Evolutionary conservation across 2,329 filamentous ascomycete genomes (phyloP), one percentile per base, ranked within the genome.

Genomic region (Penicillium oxalicum): DNA sequence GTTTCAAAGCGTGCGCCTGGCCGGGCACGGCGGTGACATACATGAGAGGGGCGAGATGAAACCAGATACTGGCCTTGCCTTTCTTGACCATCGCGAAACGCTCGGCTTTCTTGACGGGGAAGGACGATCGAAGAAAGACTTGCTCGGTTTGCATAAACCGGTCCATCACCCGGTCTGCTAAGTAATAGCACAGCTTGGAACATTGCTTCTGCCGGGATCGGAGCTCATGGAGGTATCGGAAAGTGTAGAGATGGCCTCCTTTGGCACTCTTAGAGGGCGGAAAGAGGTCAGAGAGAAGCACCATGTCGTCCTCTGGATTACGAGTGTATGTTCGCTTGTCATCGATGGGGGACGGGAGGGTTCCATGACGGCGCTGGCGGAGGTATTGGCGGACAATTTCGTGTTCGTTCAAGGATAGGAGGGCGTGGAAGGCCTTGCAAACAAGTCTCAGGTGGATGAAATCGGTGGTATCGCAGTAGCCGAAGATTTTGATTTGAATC

Each of bases 281-380:
- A 42, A 73, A 73, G 6, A 73, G 57, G 51, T 73, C 70, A 9
- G 70, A 72, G 12, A 73, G 57, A 25, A 73, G 63, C 34, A 73
- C 65, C 33, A 71, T 69, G 58, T 73, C 69, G 49, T 73, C 70
- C 52, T 70, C 62, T 4, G 70, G 69, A 35, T 67, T 68, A 39
- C 69, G 61, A 32, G 69, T 71, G 56, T 72, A 70, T 24, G 53
- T 64, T 41, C 59, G 61, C 33, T 66, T 63, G 46, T 56, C 53
- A 38, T 67, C 61, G 37, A 70, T 64, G 7, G 67, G 68, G 4
- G 66, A 68, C 4, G 70, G 70, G 12, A 73, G 64, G 33, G 67
- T 71, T 32, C 70, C 70, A 54, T 72, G 68, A 4, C 70, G 69
- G 32, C 67, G 67, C 29, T 67, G 59, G 28, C 67, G 69, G 33